Base-by-base conservation (phyloP, 352 stramenopile species). In the Phytophthora podocarpi region DNA sequence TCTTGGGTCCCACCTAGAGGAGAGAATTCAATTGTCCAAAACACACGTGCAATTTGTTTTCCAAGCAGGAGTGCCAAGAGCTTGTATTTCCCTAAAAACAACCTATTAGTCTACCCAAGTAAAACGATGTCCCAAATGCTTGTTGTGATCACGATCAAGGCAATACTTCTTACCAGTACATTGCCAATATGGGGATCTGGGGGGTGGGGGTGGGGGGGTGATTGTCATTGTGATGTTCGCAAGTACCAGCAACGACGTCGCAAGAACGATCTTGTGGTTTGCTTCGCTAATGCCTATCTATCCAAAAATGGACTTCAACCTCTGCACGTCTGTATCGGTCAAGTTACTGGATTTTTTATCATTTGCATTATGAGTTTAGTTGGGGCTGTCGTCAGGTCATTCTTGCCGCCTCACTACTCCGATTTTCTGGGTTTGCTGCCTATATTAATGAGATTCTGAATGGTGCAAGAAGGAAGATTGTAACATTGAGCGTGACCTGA, bases 201-300 rank as follows among this genome's bases (percentile, higher is more conserved):
- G n/a, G n/a, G n/a, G n/a, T n/a, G n/a, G n/a, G n/a, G n/a, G n/a
- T n/a, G n/a, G 62, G 41, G 34, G 34, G 0, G 47, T 66, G 13
- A 51, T 66, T 15, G 62, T 55, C 9, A 6, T 57, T 8, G 47
- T 66, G 11, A 54, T 43, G 46, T 66, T 70, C 12, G 41, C 47
- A 11, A 57, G 47, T 36, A 61, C 62, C 41, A 70, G 61, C 27
- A 57, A 58, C 39, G 62, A 70, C 41, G 54, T 46, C n/a, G 62
- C 54, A n/a, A n/a, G 8, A 24, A 66, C 7, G 46, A 57, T 30
- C 34, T 70, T 1, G 41, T 65, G 13, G 47, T 70, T 12, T 70
- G 36, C 40, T 70, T 70, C n/a, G 62, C 47, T 9, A 52, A 37
- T 30, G 62, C 55, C 11, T 37, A 46, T 16, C 36, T 49, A 4